Evolutionary conservation across 2,329 filamentous ascomycete species (phyloP).

Genomic region (Colletotrichum tamarilloi): DNA sequence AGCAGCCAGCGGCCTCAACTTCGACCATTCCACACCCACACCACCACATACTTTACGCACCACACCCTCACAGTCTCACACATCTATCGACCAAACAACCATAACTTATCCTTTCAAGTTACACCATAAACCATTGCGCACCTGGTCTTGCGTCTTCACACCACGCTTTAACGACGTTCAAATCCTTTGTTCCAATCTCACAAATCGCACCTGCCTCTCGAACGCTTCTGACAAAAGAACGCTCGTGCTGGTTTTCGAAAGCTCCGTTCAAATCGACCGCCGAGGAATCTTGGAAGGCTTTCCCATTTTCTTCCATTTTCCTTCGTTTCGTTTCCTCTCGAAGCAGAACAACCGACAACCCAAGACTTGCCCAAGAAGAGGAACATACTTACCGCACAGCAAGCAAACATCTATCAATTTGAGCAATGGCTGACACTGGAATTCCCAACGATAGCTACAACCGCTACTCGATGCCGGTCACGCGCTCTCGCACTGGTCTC

Average conservation of each 20-base stretch:
- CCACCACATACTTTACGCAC: neutral
- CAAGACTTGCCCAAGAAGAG: conserved; percentile 24
- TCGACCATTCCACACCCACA: neutral
- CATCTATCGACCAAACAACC: neutral
- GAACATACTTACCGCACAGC: neutral
- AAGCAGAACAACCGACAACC: neutral
- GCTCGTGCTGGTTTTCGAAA: neutral
- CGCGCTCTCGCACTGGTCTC: conserved; percentile 73
- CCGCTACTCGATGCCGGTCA: conserved; percentile 94
- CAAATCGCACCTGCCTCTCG: neutral
- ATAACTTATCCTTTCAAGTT: neutral
- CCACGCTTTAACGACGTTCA: neutral
- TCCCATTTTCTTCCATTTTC: neutral
- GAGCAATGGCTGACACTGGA: conserved; percentile 33
- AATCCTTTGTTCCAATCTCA: conserved; percentile 2
- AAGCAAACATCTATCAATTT: neutral
- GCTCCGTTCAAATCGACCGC: neutral
- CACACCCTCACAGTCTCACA: neutral
- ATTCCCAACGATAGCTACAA: conserved; percentile 70
- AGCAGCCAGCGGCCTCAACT: neutral
- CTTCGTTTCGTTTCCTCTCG: neutral
- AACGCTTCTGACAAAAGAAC: neutral
- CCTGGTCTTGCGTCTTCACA: neutral
- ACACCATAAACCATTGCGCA: neutral
- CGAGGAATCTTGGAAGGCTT: neutral